These are phyloP conservation scores for Bipolaris cookei DNA, from an alignment of 2,329 filamentous ascomycete genomes.

Conservation along the genomic window DNA sequence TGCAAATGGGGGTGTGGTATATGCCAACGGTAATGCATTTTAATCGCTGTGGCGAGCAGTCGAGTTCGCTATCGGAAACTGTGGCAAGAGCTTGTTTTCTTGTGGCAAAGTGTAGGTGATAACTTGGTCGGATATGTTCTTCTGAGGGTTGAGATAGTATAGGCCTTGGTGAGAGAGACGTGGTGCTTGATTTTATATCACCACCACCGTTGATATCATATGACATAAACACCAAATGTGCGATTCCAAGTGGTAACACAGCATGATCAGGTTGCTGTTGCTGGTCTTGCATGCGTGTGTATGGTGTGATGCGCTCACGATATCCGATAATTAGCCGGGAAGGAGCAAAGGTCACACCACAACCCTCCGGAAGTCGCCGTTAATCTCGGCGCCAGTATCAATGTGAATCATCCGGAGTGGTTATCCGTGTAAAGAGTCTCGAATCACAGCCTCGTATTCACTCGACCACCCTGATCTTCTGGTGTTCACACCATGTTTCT, in stretches of 20 bases:
- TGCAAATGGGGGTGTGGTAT: slow-evolving; percentile 2
- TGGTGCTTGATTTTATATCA: background rate
- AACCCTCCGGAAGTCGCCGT: background rate
- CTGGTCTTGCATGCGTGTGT: background rate
- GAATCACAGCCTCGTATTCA: background rate
- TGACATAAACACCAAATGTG: background rate
- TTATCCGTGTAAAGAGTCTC: background rate
- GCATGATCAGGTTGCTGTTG: background rate
- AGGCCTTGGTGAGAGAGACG: background rate
- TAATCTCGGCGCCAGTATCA: background rate
- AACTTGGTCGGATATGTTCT: background rate
- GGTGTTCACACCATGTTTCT: background rate
- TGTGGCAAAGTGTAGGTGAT: background rate
- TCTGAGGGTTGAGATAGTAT: background rate
- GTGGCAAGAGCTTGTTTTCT: background rate
- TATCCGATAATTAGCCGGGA: slow-evolving; percentile 3
- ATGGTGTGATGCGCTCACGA: background rate
- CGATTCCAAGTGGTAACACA: background rate
- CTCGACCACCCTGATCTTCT: background rate
- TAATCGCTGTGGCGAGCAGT: background rate
- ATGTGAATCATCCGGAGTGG: background rate
- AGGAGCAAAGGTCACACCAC: background rate
- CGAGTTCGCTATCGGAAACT: background rate
- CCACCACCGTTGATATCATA: background rate
- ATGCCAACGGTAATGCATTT: slow-evolving; percentile 1